phyloP scores from a whole-genome alignment of 495 filamentous ascomycete genomes.

The Neohortaea acidophila region DNA sequence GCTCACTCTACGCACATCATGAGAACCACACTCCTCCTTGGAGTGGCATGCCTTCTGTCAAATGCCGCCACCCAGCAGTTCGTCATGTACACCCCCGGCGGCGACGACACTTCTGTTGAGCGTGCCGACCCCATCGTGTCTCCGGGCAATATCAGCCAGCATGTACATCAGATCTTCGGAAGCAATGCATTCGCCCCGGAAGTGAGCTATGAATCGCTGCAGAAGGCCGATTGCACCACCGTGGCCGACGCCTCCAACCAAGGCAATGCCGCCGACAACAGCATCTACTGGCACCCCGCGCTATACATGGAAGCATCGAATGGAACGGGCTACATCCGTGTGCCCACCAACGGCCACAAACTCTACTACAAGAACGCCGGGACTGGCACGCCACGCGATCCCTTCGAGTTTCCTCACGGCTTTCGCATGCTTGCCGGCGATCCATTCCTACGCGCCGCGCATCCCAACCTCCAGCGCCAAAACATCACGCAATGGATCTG shows the following conservation, averaged over 20 bases:
- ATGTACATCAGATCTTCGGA: slow-evolving; percentile 7
- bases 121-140: slow-evolving; percentile 9
- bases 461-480: not conserved
- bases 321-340: not conserved
- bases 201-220: slow-evolving; percentile 5
- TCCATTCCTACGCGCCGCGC: not conserved
- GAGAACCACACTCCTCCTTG: no score
- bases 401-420: slow-evolving; percentile 8
- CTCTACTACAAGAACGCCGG: slow-evolving; percentile 11
- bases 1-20: no score
- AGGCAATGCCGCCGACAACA: slow-evolving; percentile 3
- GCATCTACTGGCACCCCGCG: slow-evolving; percentile 10
- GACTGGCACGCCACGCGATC: not conserved
- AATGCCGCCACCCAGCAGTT: slow-evolving; percentile 3
- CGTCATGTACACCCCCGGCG: slow-evolving; percentile 4
- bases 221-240: slow-evolving; percentile 4
- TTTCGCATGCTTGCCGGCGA: slow-evolving; percentile 9
- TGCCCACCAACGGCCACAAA: slow-evolving; percentile 7
- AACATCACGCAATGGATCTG: slow-evolving; percentile 10
- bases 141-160: slow-evolving; percentile 4
- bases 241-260: slow-evolving; percentile 1
- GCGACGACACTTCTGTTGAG: slow-evolving; percentile 2
- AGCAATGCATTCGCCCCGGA: not conserved
- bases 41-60: not conserved
- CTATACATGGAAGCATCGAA: slow-evolving; percentile 2